Conservation (phyloP, 805 yeast species). For the Brettanomyces custersianus region DNA sequence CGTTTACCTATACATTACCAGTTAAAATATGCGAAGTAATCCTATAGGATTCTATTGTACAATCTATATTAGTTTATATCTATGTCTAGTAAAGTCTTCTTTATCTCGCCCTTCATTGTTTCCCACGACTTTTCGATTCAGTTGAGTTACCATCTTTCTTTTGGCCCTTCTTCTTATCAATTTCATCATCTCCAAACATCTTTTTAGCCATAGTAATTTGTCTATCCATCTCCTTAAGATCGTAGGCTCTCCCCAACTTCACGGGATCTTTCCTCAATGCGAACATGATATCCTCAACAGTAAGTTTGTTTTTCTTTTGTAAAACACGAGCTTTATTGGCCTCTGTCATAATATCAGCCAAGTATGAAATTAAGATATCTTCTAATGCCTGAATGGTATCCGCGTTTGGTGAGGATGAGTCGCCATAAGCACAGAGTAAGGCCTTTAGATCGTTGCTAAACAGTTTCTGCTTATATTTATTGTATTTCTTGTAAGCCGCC, state of each 20-base stretch:
- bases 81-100: too few species aligned
- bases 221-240: slow-evolving; percentile 49
- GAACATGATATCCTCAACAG: slow-evolving; percentile 65
- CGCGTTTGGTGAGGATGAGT: slow-evolving; percentile 54
- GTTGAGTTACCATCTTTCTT: slow-evolving; percentile 7
- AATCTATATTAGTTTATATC: too few species aligned
- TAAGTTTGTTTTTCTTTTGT: slow-evolving; percentile 50
- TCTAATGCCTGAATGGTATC: slow-evolving; percentile 61
- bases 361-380: slow-evolving; percentile 56
- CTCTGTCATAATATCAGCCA: slow-evolving; percentile 41
- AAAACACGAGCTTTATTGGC: slow-evolving; percentile 43
- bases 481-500: slow-evolving; percentile 10
- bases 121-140: not conserved
- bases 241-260: slow-evolving; percentile 63
- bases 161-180: slow-evolving; percentile 11
- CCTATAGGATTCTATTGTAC: too few species aligned
- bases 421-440: slow-evolving; percentile 65
- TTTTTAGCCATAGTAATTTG: slow-evolving; percentile 59
- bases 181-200: slow-evolving; percentile 37
- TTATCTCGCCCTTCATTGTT: not conserved
- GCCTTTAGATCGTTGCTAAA: slow-evolving; percentile 41
- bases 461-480: slow-evolving; percentile 18
- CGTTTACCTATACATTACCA: too few species aligned
- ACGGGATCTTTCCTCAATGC: slow-evolving; percentile 57
- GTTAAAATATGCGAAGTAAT: too few species aligned